These are phyloP conservation scores for Tetrahymena borealis DNA, from an alignment of 73 alveolate genomes.

Conservation along the genomic window DNA sequence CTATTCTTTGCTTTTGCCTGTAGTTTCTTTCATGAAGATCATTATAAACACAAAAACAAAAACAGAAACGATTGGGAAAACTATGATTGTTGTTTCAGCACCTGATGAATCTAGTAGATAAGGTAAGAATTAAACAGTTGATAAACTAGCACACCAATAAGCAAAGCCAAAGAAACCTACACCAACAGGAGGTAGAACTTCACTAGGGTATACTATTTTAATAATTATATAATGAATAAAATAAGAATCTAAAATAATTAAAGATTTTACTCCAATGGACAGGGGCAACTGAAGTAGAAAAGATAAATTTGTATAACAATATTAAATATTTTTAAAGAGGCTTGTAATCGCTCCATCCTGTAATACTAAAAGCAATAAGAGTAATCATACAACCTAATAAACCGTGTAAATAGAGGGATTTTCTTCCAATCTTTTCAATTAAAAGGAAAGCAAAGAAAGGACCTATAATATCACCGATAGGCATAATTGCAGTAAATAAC, in stretches of 20 bases:
- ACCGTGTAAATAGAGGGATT: neutral
- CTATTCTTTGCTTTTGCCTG: neutral
- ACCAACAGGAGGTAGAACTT: neutral
- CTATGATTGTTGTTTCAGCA: neutral
- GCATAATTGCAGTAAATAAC: neutral
- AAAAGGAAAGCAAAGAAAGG: neutral
- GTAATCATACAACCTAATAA: neutral
- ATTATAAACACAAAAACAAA: neutral
- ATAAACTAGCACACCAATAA: neutral
- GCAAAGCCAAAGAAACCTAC: neutral
- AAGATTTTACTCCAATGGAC: neutral
- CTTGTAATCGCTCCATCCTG: neutral
- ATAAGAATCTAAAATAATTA: neutral
- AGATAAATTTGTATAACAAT: neutral
- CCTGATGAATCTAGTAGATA: neutral
- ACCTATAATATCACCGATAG: neutral
- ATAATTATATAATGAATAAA: neutral
- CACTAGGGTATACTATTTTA: neutral
- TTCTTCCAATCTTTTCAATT: neutral
- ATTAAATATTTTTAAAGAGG: neutral
- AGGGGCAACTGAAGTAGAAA: neutral
- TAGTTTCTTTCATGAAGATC: neutral
- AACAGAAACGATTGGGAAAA: neutral
- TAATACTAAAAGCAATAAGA: neutral
- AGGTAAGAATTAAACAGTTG: neutral